A percentile compares a stretch with the other conserved stretches of the same genome.
These are phyloP conservation scores for Mycena pura DNA, from an alignment of 768 basidiomycete species.

Conservation along the genomic window DNA sequence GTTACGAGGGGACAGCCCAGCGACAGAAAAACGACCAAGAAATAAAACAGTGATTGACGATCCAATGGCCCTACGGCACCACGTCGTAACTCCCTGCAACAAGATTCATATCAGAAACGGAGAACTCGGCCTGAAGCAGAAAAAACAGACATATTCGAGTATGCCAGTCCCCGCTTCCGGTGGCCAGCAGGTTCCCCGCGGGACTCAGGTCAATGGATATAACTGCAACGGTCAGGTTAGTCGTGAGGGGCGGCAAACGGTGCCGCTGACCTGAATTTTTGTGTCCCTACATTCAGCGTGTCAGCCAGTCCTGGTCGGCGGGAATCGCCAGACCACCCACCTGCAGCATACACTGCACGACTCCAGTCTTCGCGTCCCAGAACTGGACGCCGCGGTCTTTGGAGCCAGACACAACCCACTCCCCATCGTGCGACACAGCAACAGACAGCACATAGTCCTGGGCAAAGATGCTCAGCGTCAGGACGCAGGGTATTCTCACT, in stretches of 20 bases:
- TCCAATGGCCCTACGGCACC: not conserved
- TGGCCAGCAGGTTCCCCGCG: constrained; percentile 40
- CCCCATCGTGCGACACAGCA: constrained; percentile 79
- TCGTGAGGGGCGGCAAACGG: constrained; percentile 26
- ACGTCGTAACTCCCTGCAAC: constrained; percentile 27
- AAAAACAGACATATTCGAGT: constrained; percentile 41
- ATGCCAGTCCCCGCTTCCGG: constrained; percentile 44
- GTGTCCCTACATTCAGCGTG: constrained; percentile 27
- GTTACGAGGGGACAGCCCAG: not conserved
- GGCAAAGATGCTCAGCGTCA: constrained; percentile 61
- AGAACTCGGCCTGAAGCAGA: not conserved
- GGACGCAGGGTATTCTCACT: constrained; percentile 36
- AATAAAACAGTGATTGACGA: not conserved
- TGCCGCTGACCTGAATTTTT: constrained; percentile 40
- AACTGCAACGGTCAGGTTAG: constrained; percentile 22
- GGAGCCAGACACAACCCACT: constrained; percentile 79
- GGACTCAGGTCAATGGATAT: constrained; percentile 43
- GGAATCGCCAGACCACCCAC: not conserved
- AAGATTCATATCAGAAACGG: not conserved
- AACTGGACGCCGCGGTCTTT: constrained; percentile 87
- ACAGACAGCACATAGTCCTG: constrained; percentile 69
- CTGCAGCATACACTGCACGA: constrained; percentile 81
- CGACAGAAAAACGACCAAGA: not conserved
- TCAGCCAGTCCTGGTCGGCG: not conserved
- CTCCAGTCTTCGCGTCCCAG: constrained; percentile 64